Evolutionary conservation across 2,329 filamentous ascomycete species (phyloP).

Genomic region (Anthostomella pinea): DNA sequence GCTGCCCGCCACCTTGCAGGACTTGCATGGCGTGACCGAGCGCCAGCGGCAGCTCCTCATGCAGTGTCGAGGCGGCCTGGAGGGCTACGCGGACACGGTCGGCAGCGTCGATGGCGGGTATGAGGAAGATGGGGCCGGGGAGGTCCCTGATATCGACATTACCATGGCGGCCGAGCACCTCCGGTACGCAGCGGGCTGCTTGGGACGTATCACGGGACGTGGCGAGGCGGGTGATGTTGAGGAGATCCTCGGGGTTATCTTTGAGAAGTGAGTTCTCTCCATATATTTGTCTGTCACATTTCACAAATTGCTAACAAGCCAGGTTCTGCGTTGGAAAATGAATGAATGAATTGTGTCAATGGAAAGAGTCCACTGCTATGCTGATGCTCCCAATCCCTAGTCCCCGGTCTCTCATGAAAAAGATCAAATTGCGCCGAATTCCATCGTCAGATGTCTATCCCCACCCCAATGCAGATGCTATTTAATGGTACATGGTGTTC

Average conservation of each 20-base stretch:
- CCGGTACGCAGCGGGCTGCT: slow-evolving; percentile 71
- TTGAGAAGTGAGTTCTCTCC: slow-evolving; percentile 75
- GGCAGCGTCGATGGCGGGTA: slow-evolving; percentile 20
- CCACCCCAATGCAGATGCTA: slow-evolving; percentile 11
- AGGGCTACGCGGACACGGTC: slow-evolving; percentile 67
- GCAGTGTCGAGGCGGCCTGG: slow-evolving; percentile 68
- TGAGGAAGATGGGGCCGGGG: slow-evolving; percentile 26
- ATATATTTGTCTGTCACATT: slow-evolving; percentile 4
- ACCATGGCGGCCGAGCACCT: slow-evolving; percentile 89
- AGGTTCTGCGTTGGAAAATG: slow-evolving; percentile 58
- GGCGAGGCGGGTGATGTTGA: slow-evolving; percentile 88
- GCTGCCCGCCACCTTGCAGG: slow-evolving; percentile 69
- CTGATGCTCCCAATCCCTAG: too few relatives aligned
- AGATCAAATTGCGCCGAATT: slow-evolving; percentile 9
- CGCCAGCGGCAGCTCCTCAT: slow-evolving; percentile 80
- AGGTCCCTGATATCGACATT: slow-evolving; percentile 63
- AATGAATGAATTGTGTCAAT: slow-evolving; percentile 16
- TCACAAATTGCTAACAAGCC: slow-evolving; percentile 15
- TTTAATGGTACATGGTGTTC: slow-evolving; percentile 16
- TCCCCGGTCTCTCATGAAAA: too few relatives aligned
- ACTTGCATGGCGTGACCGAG: slow-evolving; percentile 86
- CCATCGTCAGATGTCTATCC: slow-evolving; percentile 18
- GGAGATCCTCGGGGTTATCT: slow-evolving; percentile 92
- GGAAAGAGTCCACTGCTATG: slow-evolving; percentile 1
- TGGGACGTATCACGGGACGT: slow-evolving; percentile 85